Evolutionary conservation across 352 stramenopile genomes (phyloP).

Genomic region (Pythium aquatile): DNA sequence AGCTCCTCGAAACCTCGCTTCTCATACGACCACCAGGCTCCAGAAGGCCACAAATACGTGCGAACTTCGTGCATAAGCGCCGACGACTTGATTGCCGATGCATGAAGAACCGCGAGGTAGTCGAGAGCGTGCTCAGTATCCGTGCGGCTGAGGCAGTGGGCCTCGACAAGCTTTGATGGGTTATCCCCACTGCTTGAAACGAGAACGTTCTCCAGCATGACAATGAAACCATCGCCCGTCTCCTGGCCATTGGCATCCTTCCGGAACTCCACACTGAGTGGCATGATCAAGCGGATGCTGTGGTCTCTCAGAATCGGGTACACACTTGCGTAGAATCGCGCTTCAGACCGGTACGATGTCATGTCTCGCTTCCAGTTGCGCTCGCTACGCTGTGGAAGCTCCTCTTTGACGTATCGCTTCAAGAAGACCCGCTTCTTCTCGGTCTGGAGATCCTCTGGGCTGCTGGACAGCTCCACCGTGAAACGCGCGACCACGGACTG

Average conservation of each 20-base stretch:
- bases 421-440: conserved; percentile 43
- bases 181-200: background rate
- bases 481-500: conserved; percentile 53
- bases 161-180: conserved; percentile 26
- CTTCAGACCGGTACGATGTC: conserved; percentile 57
- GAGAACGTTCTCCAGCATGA: conserved; percentile 52
- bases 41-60: conserved; percentile 39
- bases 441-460: background rate
- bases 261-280: conserved; percentile 46
- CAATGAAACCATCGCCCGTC: conserved; percentile 42
- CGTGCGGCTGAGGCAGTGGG: conserved; percentile 34
- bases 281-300: conserved; percentile 44
- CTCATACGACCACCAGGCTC: conserved; percentile 57
- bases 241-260: conserved; percentile 25
- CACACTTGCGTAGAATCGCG: conserved; percentile 54
- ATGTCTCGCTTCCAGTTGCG: conserved; percentile 60
- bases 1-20: conserved; percentile 56
- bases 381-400: conserved; percentile 41
- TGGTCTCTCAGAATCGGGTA: conserved; percentile 30
- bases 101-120: conserved; percentile 55
- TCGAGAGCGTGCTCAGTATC: conserved; percentile 42
- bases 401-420: conserved; percentile 60
- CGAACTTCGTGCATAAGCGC: conserved; percentile 30
- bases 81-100: conserved; percentile 28
- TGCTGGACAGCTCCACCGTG: conserved; percentile 26